Evolutionary conservation across 2,329 filamentous ascomycete genomes (phyloP).

Genomic region (Arthrobotrys iridis): DNA sequence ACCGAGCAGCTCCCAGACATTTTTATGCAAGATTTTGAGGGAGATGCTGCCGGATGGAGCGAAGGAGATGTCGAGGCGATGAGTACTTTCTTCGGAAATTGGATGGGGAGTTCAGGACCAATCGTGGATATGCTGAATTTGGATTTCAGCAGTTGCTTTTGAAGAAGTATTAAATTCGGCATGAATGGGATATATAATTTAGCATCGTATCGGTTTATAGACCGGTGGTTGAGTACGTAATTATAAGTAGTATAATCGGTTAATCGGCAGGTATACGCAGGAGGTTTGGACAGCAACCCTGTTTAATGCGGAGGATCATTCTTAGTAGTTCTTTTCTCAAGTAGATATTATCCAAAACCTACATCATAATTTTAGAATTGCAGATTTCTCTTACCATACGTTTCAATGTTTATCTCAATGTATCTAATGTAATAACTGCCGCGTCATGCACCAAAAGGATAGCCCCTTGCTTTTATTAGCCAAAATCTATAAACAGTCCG

Average conservation of each 20-base stretch:
- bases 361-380: not conserved
- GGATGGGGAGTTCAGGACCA: conserved; percentile 52
- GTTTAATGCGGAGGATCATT: too few relatives aligned
- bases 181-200: too few relatives aligned
- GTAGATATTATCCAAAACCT: not conserved
- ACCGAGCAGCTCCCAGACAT: conserved; percentile 44
- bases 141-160: conserved; percentile 53
- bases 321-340: not conserved
- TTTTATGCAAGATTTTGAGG: conserved; percentile 53
- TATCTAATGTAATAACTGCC: not conserved
- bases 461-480: too few relatives aligned
- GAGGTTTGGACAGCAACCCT: too few relatives aligned
- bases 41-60: conserved; percentile 35
- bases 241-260: too few relatives aligned
- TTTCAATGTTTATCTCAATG: not conserved
- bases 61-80: conserved; percentile 50
- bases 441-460: too few relatives aligned
- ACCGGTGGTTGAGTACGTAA: not conserved
- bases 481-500: too few relatives aligned
- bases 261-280: too few relatives aligned
- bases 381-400: not conserved
- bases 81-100: conserved; percentile 53
- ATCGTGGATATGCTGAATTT: conserved; percentile 54
- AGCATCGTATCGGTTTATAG: too few relatives aligned
- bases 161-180: too few relatives aligned